Base-by-base conservation (phyloP, 257 asterid genomes). In the Rhazya stricta region DNA sequence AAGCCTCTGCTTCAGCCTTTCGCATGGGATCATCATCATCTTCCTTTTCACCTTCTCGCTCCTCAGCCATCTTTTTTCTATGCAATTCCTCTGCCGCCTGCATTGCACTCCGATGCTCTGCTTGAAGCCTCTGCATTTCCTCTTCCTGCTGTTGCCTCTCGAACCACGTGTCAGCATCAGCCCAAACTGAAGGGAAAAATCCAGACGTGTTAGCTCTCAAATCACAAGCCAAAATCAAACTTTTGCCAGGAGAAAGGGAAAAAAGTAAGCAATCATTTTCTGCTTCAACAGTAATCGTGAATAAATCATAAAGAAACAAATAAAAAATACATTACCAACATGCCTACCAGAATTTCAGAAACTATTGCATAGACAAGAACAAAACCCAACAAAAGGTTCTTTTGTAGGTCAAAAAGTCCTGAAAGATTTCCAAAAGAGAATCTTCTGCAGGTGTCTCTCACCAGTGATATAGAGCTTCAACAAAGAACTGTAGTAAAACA, bases 111-210 rank as follows among this genome's bases (percentile, higher is more conserved):
- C 77, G 81, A 23, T 91, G 88, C 87, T 94, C 98, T 19, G 87
- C 93, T 79, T 91, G 96, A 80, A 93, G 95, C 77, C 87, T 84
- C 87, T 81, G 89, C 97, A 91, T 82, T 77, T 93, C 98, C 84
- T 84, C 90, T 77, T 93, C 98, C 69, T 91, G 97, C 77, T 93
- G 96, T 82, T 93, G 97, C 76, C 96, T 87, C 72, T 93, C 98
- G 62, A 91, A 91, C 98, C 98, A 93, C 72, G 98, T 91, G 75
- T 93, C 98, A 23, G 98, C 98, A 80, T 93, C 98, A 72, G 96
- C 98, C 98, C 98, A 93, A 79, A 93, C 98, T 93, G 89, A 32
- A 63, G 51, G n/a, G 30, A 23, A 76, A 62, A 41, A 61, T 34
- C 18, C 36, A 66, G 34, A 56, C 5, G 19, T 34, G 56, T 77